Base-by-base conservation (phyloP, 306 rosid genomes). In the Begonia peltatifolia region DNA sequence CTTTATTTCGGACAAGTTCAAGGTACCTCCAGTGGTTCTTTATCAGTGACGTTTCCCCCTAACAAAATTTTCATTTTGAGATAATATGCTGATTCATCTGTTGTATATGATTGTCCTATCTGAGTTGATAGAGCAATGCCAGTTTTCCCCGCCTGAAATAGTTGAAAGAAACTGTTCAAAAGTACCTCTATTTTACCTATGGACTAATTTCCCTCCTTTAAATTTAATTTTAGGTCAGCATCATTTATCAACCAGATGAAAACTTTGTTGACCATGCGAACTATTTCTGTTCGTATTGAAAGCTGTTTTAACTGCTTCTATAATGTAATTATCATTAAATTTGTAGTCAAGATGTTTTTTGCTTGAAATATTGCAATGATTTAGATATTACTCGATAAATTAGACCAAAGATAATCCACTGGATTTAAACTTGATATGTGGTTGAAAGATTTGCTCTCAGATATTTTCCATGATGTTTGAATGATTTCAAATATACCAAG, bases 21-120 rank as follows among this genome's bases (percentile, higher is more conserved):
- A 71, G 73, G 47, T 83, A 71, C 99, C 99, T 52, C 87, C 93
- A 46, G 80, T 82, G 69, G 78, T 73, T 16, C 50, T 90, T 67
- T 86, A 90, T 72, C 84, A 71, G 14, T 86, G 82, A 85, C 61
- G 35, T 12, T 22, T 38, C 20, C 42, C 17, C 46, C 38, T 1
- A 30, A 30, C 23, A 30, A 30, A 30, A 30, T 30, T 30, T 30
- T 30, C 38, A 30, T 5, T 30, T 30, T 30, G 38, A 30, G 38
- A 30, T 6, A 5, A 30, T 30, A 30, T 6, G 38, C 8, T 30
- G 8, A 61, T 56, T 46, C 72, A 67, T 61, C 53, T 55, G 41
- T 38, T 44, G 48, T 10, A 8, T 44, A 8, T 44, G 6, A 10
- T 30, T 30, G 38, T 30, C 38, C 38, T 20, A 20, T 42, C 46